Conservation (phyloP, 805 yeast genomes). For the Vanderwaltozyma tropicalis region DNA sequence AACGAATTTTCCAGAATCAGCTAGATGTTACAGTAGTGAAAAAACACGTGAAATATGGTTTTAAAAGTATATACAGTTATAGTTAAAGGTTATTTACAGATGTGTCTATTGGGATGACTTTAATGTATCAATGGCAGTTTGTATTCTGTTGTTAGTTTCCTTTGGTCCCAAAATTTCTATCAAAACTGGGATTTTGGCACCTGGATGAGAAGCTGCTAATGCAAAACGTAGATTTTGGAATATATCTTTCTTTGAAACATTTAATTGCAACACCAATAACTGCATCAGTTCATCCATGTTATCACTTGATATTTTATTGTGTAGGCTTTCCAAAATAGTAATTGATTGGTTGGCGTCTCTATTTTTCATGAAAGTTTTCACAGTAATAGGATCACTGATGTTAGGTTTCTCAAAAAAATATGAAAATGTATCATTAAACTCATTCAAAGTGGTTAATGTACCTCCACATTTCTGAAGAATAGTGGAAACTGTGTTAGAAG, state of each 20-base stretch:
- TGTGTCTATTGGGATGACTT: neutral
- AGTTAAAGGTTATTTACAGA: neutral
- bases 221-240: constrained; percentile 58
- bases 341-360: constrained; percentile 7
- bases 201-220: constrained; percentile 58
- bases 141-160: constrained; percentile 22
- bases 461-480: constrained; percentile 39
- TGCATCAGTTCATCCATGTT: constrained; percentile 4
- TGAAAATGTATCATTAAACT: constrained; percentile 36
- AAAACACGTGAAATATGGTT: no score
- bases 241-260: constrained; percentile 29
- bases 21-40: no score
- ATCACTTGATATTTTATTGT: constrained; percentile 1
- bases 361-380: constrained; percentile 22
- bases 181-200: constrained; percentile 52
- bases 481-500: constrained; percentile 27
- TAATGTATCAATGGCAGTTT: constrained; percentile 10
- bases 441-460: constrained; percentile 43
- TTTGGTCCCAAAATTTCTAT: constrained; percentile 45
- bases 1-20: no score
- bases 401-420: constrained; percentile 38
- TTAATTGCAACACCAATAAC: neutral
- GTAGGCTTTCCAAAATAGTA: constrained; percentile 11
- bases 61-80: neutral
- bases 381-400: constrained; percentile 2